A percentile compares a stretch with the other conserved stretches of the same genome.
Evolutionary conservation across 805 yeast species (phyloP).

Genomic region (Candida insectorum): DNA sequence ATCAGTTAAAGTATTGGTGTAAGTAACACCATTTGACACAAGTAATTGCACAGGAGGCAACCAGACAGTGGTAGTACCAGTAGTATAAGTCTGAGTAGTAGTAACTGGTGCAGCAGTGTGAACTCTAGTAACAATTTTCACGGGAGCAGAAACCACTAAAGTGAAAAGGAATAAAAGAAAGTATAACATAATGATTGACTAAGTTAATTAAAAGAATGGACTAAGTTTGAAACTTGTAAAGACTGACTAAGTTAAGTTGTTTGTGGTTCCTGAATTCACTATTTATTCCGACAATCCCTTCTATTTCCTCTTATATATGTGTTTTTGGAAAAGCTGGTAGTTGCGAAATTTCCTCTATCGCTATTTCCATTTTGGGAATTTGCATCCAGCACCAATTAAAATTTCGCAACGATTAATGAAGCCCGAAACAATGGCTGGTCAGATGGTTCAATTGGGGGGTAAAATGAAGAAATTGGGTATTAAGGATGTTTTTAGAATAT

Average conservation of each 20-base stretch:
- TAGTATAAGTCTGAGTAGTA: slow-evolving; percentile 35
- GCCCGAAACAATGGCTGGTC: slow-evolving; percentile 3
- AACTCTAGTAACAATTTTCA: slow-evolving; percentile 46
- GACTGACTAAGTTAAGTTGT: too few species aligned
- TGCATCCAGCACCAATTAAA: slow-evolving; percentile 10
- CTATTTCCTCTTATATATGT: too few species aligned
- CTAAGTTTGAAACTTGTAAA: not conserved
- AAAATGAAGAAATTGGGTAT: not conserved
- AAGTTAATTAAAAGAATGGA: not conserved
- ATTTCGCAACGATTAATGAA: not conserved
- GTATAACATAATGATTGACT: slow-evolving; percentile 6
- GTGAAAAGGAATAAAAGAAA: slow-evolving; percentile 17
- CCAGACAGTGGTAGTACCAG: slow-evolving; percentile 47
- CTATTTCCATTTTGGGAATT: slow-evolving; percentile 4
- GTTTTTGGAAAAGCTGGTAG: slow-evolving; percentile 2
- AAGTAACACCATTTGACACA: slow-evolving; percentile 50
- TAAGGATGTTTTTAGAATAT: too few species aligned
- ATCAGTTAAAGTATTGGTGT: slow-evolving; percentile 42
- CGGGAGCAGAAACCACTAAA: slow-evolving; percentile 28
- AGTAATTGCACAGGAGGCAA: slow-evolving; percentile 53
- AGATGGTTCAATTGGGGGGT: not conserved
- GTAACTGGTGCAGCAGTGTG: slow-evolving; percentile 58
- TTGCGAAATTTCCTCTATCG: slow-evolving; percentile 3
- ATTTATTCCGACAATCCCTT: too few species aligned
- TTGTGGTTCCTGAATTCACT: too few species aligned